Evolutionary conservation across 1,139 yeast genomes (phyloP).

Genomic region (Kazachstania sp.): DNA sequence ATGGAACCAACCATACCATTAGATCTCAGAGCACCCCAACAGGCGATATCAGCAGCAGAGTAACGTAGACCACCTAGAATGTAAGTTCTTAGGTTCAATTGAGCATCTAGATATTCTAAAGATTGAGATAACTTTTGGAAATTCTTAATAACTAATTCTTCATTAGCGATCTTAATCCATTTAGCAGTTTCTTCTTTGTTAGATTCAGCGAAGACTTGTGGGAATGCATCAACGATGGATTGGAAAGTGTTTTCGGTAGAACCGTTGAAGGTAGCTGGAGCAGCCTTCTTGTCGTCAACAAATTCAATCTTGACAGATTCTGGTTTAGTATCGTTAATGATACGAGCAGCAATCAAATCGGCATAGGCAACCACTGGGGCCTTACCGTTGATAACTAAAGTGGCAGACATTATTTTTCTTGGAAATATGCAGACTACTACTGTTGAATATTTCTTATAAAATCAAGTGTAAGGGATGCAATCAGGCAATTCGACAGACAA

Average conservation of each 20-base stretch:
- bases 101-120: slow-evolving; percentile 73
- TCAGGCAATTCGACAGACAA: neutral
- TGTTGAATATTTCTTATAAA: neutral
- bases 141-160: slow-evolving; percentile 69
- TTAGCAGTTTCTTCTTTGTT: slow-evolving; percentile 36
- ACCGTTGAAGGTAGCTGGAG: slow-evolving; percentile 32
- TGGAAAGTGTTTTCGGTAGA: slow-evolving; percentile 36
- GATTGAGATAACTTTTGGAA: slow-evolving; percentile 75
- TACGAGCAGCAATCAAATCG: slow-evolving; percentile 68
- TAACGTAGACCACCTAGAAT: slow-evolving; percentile 52
- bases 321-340: slow-evolving; percentile 49
- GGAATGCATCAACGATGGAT: slow-evolving; percentile 40
- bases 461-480: neutral
- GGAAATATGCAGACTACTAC: no score
- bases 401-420: slow-evolving; percentile 16
- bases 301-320: slow-evolving; percentile 54
- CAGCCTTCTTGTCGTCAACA: slow-evolving; percentile 53
- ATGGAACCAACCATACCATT: slow-evolving; percentile 89
- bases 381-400: slow-evolving; percentile 71
- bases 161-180: slow-evolving; percentile 65
- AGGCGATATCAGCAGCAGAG: slow-evolving; percentile 72
- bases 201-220: slow-evolving; percentile 38
- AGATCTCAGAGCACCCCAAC: slow-evolving; percentile 92
- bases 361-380: slow-evolving; percentile 77
- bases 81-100: slow-evolving; percentile 77